Percentiles rank a stretch among this genome's conserved stretches.
phyloP scores from a whole-genome alignment of 768 basidiomycete species.

The Cubamyces lactineus region DNA sequence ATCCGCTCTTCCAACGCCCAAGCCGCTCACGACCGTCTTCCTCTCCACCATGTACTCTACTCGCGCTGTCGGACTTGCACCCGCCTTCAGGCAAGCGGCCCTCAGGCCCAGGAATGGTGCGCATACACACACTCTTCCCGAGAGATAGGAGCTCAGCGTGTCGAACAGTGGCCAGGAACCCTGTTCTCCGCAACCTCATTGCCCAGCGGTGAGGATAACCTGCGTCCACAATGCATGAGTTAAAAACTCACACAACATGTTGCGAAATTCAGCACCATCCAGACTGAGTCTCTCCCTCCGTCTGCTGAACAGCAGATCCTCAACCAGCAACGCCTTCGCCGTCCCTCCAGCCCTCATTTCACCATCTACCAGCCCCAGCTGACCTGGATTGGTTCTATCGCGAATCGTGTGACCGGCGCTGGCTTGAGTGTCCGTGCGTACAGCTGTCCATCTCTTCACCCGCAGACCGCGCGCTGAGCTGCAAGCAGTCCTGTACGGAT shows the following conservation, averaged over 20 bases:
- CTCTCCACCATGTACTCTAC: slow-evolving; percentile 40
- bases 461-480: neutral
- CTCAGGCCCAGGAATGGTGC: slow-evolving; percentile 40
- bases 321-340: slow-evolving; percentile 83
- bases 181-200: slow-evolving; percentile 24
- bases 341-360: slow-evolving; percentile 94
- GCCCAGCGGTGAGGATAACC: slow-evolving; percentile 29
- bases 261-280: slow-evolving; percentile 48
- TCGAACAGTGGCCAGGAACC: slow-evolving; percentile 25
- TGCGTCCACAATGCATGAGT: neutral
- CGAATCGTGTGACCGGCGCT: slow-evolving; percentile 83
- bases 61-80: slow-evolving; percentile 60
- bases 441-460: neutral
- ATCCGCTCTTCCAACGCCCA: neutral
- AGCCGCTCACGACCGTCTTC: neutral
- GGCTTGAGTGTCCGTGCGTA: slow-evolving; percentile 77
- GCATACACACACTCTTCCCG: slow-evolving; percentile 21
- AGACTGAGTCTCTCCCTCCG: slow-evolving; percentile 68
- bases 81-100: slow-evolving; percentile 55
- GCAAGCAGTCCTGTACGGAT: slow-evolving; percentile 78
- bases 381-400: slow-evolving; percentile 87
- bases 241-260: neutral
- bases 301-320: slow-evolving; percentile 64
- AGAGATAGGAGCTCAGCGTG: neutral
- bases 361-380: slow-evolving; percentile 97